Conservation (phyloP, 257 asterid species). For the Solanum arcanum region DNA sequence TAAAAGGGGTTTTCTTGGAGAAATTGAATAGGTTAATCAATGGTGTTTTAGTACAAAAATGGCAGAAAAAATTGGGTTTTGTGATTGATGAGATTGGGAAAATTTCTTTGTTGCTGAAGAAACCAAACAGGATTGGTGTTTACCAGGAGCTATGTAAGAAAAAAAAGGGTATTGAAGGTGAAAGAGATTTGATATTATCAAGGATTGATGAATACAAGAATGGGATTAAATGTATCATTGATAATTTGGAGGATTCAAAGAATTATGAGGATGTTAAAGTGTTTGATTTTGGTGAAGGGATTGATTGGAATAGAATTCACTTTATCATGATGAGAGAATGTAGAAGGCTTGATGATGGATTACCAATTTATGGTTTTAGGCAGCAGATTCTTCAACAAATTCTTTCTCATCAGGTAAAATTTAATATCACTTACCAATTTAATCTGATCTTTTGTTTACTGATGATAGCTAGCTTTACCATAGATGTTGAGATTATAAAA, state of each 20-base stretch:
- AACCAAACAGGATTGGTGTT: background rate
- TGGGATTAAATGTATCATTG: constrained; percentile 35
- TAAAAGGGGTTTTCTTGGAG: constrained; percentile 33
- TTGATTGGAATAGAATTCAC: constrained; percentile 54
- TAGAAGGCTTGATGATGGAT: constrained; percentile 70
- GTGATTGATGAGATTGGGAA: constrained; percentile 14
- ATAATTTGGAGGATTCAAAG: constrained; percentile 28
- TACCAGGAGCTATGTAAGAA: constrained; percentile 9
- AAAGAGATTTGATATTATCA: constrained; percentile 32
- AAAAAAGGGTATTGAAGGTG: constrained; percentile 29
- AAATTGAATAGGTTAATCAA: constrained; percentile 28
- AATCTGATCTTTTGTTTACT: background rate
- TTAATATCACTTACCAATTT: background rate
- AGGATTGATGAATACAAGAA: constrained; percentile 55
- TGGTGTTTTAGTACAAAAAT: constrained; percentile 33
- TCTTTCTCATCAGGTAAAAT: constrained; percentile 48
- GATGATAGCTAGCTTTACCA: background rate
- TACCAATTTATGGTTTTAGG: constrained; percentile 63
- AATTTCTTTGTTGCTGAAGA: background rate
- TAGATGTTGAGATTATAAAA: background rate
- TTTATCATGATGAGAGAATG: constrained; percentile 64
- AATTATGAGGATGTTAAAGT: constrained; percentile 1
- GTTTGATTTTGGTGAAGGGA: constrained; percentile 25
- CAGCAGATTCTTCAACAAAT: constrained; percentile 39
- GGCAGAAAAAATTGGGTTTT: constrained; percentile 25